These are phyloP conservation scores for Leccinum aurantiacum DNA, from an alignment of 768 basidiomycete genomes.

Conservation along the genomic window DNA sequence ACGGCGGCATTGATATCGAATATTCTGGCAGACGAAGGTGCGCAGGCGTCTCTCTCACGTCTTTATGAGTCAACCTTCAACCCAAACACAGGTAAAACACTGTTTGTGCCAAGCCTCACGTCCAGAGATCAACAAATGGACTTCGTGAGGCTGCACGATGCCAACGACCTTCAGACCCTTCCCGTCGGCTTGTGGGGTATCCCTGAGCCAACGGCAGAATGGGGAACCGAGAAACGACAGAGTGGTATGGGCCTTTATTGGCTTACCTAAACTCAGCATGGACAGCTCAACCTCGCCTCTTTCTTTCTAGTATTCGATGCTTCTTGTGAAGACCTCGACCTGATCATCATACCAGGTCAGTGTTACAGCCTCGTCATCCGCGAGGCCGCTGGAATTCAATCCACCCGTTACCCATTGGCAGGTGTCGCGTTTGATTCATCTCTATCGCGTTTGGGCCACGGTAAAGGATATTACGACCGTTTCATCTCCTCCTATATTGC, in stretches of 20 bases:
- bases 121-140: slow-evolving; percentile 55
- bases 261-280: slow-evolving; percentile 1
- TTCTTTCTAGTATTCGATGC: slow-evolving; percentile 31
- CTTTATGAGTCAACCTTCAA: not conserved
- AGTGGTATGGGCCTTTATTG: slow-evolving; percentile 46
- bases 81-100: slow-evolving; percentile 48
- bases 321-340: slow-evolving; percentile 47
- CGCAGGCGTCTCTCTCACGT: slow-evolving; percentile 13
- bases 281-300: slow-evolving; percentile 6
- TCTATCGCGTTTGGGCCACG: slow-evolving; percentile 72
- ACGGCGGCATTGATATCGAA: slow-evolving; percentile 51
- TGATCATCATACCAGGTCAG: slow-evolving; percentile 69
- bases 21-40: slow-evolving; percentile 55
- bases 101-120: slow-evolving; percentile 70
- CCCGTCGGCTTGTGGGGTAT: slow-evolving; percentile 74
- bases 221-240: slow-evolving; percentile 44
- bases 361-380: slow-evolving; percentile 12
- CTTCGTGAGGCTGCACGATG: slow-evolving; percentile 58
- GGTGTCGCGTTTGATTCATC: slow-evolving; percentile 75
- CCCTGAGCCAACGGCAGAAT: slow-evolving; percentile 55
- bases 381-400: slow-evolving; percentile 9
- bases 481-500: slow-evolving; percentile 59
- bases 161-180: slow-evolving; percentile 56
- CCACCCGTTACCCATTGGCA: slow-evolving; percentile 26
- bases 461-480: slow-evolving; percentile 81